A percentile compares a stretch with the other conserved stretches of the same genome.
Conservation (phyloP, 306 rosid species). For the Cucurbita maxima region DNA sequence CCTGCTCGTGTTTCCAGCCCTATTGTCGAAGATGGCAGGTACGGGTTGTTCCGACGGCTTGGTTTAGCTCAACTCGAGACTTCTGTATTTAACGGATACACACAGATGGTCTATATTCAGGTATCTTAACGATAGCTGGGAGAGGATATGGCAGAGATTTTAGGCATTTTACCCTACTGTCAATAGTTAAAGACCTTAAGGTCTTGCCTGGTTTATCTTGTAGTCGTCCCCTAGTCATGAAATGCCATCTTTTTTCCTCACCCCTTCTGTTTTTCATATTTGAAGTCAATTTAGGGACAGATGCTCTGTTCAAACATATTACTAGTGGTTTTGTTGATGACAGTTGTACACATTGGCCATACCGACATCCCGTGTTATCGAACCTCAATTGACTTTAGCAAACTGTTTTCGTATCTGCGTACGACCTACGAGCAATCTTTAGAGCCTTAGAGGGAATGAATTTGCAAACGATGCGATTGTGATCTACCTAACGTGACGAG, state of each 20-base stretch:
- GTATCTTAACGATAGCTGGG: constrained; percentile 42
- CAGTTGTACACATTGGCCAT: not conserved
- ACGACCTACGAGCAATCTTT: not conserved
- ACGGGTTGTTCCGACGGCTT: constrained; percentile 64
- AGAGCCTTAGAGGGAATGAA: not conserved
- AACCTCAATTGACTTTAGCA: not conserved
- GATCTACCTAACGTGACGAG: not conserved
- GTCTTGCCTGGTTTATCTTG: constrained; percentile 9
- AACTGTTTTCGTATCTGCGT: not conserved
- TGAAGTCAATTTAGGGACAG: not conserved
- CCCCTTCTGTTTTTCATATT: not conserved
- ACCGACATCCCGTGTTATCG: not conserved
- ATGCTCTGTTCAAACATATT: not conserved
- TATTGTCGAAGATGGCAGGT: constrained; percentile 83
- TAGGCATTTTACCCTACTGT: constrained; percentile 16
- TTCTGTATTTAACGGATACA: constrained; percentile 91
- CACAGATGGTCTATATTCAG: constrained; percentile 94
- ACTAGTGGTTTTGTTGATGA: constrained; percentile 1
- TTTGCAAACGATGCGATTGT: not conserved
- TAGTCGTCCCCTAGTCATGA: not conserved
- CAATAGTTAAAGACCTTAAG: constrained; percentile 15
- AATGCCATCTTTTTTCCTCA: not conserved
- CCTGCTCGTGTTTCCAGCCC: constrained; percentile 83
- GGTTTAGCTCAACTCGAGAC: constrained; percentile 56
- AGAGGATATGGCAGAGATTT: constrained; percentile 11